Percentiles rank a stretch among this genome's conserved stretches.
Conservation (phyloP, 140 eudicot genomes). For the Cichorium intybus region DNA sequence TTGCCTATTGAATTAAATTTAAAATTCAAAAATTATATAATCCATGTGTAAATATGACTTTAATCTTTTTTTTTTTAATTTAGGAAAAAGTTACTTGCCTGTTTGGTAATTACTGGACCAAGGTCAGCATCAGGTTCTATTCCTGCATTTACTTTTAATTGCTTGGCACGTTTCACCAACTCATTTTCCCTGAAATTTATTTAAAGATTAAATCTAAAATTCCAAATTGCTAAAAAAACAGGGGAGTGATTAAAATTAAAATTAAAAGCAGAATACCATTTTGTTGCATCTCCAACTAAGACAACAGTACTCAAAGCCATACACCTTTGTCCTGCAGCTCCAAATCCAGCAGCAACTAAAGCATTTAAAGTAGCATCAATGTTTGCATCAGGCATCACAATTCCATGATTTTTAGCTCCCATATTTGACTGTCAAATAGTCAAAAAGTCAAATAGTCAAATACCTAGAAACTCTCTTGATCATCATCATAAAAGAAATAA, state of each 20-base stretch:
- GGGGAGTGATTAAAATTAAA: neutral
- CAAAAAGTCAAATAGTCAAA: too few relatives aligned
- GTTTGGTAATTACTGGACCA: conserved; percentile 96
- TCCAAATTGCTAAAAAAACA: too few relatives aligned
- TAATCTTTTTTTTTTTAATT: too few relatives aligned
- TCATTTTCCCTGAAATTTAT: conserved; percentile 67
- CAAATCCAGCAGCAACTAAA: conserved; percentile 87
- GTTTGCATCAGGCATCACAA: conserved; percentile 93
- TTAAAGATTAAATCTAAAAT: neutral
- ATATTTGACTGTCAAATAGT: conserved; percentile 56
- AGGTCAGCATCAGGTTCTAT: conserved; percentile 90
- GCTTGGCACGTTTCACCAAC: conserved; percentile 76
- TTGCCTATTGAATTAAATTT: conserved; percentile 53
- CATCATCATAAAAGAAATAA: neutral
- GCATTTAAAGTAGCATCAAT: conserved; percentile 78
- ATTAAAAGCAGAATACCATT: conserved; percentile 47
- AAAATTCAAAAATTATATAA: too few relatives aligned
- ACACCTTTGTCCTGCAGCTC: conserved; percentile 98
- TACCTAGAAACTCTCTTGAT: neutral
- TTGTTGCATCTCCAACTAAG: conserved; percentile 80
- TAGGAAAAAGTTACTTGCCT: conserved; percentile 47
- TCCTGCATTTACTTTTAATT: conserved; percentile 83
- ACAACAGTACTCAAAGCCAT: conserved; percentile 93
- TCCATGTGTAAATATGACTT: too few relatives aligned
- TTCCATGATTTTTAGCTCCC: conserved; percentile 95